Conservation (phyloP, 192 early-diverging fungal species). For the Fimicolochytrium jonesii region DNA sequence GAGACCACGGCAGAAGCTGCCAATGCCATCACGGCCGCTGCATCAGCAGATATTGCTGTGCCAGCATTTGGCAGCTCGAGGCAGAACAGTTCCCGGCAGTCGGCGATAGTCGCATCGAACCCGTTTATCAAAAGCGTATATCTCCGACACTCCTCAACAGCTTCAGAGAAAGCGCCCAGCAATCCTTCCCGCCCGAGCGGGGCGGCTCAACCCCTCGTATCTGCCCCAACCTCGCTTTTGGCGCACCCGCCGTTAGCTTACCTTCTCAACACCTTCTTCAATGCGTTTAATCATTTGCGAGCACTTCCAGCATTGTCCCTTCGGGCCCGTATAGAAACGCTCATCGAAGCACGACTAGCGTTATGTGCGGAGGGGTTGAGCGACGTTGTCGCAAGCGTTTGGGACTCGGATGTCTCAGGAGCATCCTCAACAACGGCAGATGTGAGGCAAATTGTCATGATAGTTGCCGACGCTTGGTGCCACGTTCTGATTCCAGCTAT, state of each 20-base stretch:
- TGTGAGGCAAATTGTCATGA: background rate
- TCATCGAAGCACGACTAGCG: background rate
- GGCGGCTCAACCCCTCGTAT: constrained; percentile 20
- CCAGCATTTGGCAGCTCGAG: background rate
- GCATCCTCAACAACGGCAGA: background rate
- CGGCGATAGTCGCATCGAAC: background rate
- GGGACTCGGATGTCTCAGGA: constrained; percentile 7
- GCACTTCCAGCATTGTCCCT: constrained; percentile 11
- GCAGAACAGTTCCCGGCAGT: too few species aligned
- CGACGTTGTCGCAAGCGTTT: background rate
- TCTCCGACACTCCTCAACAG: constrained; percentile 3
- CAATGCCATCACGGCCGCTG: background rate
- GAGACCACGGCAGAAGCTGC: background rate
- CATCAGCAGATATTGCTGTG: background rate
- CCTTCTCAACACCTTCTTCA: constrained; percentile 61
- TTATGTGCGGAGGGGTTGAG: background rate
- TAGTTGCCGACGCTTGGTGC: constrained; percentile 2
- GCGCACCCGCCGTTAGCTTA: constrained; percentile 63
- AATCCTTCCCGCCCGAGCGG: background rate
- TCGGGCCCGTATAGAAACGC: background rate
- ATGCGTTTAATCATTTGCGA: constrained; percentile 63
- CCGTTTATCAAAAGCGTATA: constrained; percentile 15
- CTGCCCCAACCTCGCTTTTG: constrained; percentile 51
- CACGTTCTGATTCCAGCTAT: background rate
- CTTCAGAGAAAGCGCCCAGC: background rate